Percentiles rank a stretch among this genome's conserved stretches.
Conservation (phyloP, 2,329 filamentous ascomycete species). For the Exserohilum rostratum region DNA sequence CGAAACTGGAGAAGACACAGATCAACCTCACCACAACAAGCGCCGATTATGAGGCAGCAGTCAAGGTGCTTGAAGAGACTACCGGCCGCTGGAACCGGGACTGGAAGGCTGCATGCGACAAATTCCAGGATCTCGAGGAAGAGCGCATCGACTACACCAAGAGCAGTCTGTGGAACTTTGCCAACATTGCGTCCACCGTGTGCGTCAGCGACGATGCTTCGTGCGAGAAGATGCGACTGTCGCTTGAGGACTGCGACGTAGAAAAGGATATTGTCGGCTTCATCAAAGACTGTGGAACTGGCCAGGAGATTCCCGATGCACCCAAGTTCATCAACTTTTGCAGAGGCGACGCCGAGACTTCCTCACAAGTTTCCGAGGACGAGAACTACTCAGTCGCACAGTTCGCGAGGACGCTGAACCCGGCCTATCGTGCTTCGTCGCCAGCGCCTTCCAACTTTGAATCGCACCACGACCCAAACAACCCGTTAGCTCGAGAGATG, state of each 20-base stretch:
- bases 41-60: conserved; percentile 88
- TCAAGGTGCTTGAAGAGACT: conserved; percentile 93
- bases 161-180: conserved; percentile 96
- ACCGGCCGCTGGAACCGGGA: conserved; percentile 96
- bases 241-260: conserved; percentile 93
- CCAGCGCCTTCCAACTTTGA: conserved; percentile 92
- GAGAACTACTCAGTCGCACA: conserved; percentile 93
- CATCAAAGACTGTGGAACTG: conserved; percentile 87
- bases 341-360: conserved; percentile 82
- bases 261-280: conserved; percentile 91
- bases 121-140: conserved; percentile 98
- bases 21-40: conserved; percentile 91
- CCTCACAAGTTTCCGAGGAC: conserved; percentile 84
- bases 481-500: conserved; percentile 72
- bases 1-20: conserved; percentile 97
- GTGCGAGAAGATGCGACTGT: conserved; percentile 93
- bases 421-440: conserved; percentile 92
- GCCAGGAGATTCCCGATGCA: conserved; percentile 95
- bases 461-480: conserved; percentile 87
- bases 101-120: conserved; percentile 96
- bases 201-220: conserved; percentile 93
- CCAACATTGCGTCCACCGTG: conserved; percentile 94
- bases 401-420: conserved; percentile 93
- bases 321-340: conserved; percentile 99
- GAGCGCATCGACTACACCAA: conserved; percentile 97